Conservation (phyloP, 495 filamentous ascomycete species). For the Wilcoxina mikolae region DNA sequence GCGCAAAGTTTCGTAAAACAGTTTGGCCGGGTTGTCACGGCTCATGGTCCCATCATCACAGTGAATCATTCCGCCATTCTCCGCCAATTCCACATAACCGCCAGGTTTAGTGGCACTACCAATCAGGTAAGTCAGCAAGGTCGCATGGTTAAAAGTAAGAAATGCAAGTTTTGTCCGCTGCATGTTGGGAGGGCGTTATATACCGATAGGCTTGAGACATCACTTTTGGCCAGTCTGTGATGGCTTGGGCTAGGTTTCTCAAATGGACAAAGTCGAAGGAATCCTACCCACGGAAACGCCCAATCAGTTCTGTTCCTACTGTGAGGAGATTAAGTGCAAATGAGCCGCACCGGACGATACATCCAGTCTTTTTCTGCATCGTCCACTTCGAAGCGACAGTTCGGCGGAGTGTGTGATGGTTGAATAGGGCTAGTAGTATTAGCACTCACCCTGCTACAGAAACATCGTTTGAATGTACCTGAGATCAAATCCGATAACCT, state of each 20-base stretch:
- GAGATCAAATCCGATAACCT: too few species aligned
- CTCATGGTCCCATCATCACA: neutral
- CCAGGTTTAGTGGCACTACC: neutral
- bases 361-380: slow-evolving; percentile 43
- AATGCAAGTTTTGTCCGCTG: too few species aligned
- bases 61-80: neutral
- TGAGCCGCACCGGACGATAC: slow-evolving; percentile 31
- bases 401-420: slow-evolving; percentile 17
- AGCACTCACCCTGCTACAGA: neutral
- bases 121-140: neutral
- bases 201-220: neutral
- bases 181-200: neutral
- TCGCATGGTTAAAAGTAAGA: neutral
- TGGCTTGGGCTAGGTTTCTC: neutral
- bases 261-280: slow-evolving; percentile 8
- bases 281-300: too few species aligned
- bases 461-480: too few species aligned
- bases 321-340: too few species aligned
- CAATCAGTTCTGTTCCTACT: too few species aligned
- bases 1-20: neutral
- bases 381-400: slow-evolving; percentile 43
- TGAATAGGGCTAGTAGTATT: neutral
- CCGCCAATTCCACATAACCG: too few species aligned
- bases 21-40: neutral
- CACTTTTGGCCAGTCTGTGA: neutral